Evolutionary conservation across 2,329 filamentous ascomycete species (phyloP), one percentile per base, ranked within the genome.

Genomic region (Colletotrichum endophyticum): DNA sequence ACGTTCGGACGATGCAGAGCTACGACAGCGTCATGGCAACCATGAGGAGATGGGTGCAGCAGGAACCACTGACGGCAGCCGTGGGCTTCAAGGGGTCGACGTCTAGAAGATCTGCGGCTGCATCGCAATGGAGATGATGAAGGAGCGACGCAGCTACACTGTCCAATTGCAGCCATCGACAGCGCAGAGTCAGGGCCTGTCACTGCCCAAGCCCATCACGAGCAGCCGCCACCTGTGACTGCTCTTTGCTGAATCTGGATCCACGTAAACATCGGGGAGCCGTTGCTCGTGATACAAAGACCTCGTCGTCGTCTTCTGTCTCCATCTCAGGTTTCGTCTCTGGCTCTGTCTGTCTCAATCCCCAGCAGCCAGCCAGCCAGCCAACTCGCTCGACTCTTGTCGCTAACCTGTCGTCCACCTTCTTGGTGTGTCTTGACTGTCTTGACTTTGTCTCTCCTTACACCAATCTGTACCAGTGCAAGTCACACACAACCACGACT

Each of bases 11-110:
- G 64, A 73, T 62, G 74, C 70, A 76, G 67, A 53, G 70, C 74
- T 59, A 76, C 74, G 44, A 66, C 74, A 76, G 70, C 74, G 74
- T 76, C 74, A 76, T 76, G 74, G 74, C 74, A 76, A 76, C 74
- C 70, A 72, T 53, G 74, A 76, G 70, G 70, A 56, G 66, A 73
- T 49, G 70, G 59, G 30, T 30, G 34, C 59, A 61, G 64, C 59
- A 32, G 64, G 28, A 69, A 28, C 64, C 70, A 74, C 49, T 64
- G 64, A 66, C 59, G 39, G 7, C 59, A 25, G 28, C 22, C 25
- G 19, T 28, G 59, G 39, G 39, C 44, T 53, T 53, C 44, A 53
- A 53, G 44, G 44, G 44, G 44, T 25, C 44, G 22, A 44, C 59
- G 13, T 70, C 36, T 34, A 28, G 61, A 32, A 63, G 28, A 76